Percentiles rank a stretch among this genome's conserved stretches.
These are phyloP conservation scores for Boehmeria nivea DNA, from an alignment of 306 rosid species.

Conservation along the genomic window DNA sequence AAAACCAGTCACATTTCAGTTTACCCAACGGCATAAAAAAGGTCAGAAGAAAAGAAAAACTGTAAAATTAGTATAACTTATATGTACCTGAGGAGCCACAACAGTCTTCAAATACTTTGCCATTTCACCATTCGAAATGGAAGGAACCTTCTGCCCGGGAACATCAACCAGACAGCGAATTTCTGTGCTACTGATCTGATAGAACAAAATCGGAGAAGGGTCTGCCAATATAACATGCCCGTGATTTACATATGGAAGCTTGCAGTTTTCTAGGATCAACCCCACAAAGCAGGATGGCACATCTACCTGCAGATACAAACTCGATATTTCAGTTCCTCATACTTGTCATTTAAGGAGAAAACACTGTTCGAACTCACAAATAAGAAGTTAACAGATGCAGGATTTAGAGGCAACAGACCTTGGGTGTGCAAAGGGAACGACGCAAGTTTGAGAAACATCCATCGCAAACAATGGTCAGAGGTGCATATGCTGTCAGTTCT, in stretches of 20 bases:
- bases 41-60: neutral
- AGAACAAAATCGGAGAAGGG: conserved; percentile 91
- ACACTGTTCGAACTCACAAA: neutral
- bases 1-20: conserved; percentile 17
- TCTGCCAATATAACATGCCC: conserved; percentile 88
- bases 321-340: conserved; percentile 5
- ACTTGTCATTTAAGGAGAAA: neutral
- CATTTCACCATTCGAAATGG: conserved; percentile 92
- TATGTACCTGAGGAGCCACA: conserved; percentile 81
- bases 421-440: conserved; percentile 77
- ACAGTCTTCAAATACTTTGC: conserved; percentile 67
- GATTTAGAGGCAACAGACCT: conserved; percentile 42
- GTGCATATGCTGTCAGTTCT: conserved; percentile 66
- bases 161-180: conserved; percentile 94
- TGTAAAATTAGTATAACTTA: neutral
- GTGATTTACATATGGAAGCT: conserved; percentile 80
- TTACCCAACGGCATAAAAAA: neutral
- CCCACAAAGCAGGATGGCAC: conserved; percentile 94
- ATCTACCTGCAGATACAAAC: conserved; percentile 57
- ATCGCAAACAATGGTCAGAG: conserved; percentile 86
- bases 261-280: conserved; percentile 74
- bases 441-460: conserved; percentile 97
- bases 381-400: neutral
- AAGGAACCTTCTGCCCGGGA: conserved; percentile 92
- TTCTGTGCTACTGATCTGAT: conserved; percentile 86